Evolutionary conservation across 495 filamentous ascomycete genomes (phyloP).

Genomic region (Neurospora sp.): DNA sequence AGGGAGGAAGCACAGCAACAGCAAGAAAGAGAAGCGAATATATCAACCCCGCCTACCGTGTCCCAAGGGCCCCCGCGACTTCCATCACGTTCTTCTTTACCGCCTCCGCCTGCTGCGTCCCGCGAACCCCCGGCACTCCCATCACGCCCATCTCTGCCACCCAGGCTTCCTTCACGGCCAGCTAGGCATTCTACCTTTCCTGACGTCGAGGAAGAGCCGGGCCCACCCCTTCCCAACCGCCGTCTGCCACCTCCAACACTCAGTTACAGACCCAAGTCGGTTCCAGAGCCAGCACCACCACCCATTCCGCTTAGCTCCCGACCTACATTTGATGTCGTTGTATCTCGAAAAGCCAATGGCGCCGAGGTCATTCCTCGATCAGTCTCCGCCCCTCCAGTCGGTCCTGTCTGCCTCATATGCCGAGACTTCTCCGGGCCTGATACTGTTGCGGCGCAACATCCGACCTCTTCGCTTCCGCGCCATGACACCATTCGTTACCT

Average conservation of each 20-base stretch:
- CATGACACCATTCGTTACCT: constrained; percentile 56
- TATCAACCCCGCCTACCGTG: neutral
- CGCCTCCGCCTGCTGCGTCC: neutral
- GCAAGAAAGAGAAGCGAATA: constrained; percentile 11
- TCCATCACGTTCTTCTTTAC: constrained; percentile 4
- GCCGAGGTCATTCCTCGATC: constrained; percentile 5
- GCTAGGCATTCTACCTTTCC: constrained; percentile 10
- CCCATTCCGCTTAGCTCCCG: constrained; percentile 37
- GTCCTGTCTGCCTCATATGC: constrained; percentile 57
- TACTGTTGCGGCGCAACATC: constrained; percentile 64
- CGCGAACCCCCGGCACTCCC: constrained; percentile 17
- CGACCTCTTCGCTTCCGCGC: constrained; percentile 54
- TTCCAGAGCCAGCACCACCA: constrained; percentile 25
- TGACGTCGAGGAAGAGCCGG: constrained; percentile 5
- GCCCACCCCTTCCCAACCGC: constrained; percentile 21
- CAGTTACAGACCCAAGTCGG: constrained; percentile 13
- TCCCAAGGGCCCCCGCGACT: neutral
- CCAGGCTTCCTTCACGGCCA: constrained; percentile 32
- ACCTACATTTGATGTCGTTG: constrained; percentile 29
- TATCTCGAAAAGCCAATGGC: constrained; percentile 16
- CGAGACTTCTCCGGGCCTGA: constrained; percentile 83
- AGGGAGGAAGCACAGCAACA: constrained; percentile 19
- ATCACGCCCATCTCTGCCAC: constrained; percentile 22
- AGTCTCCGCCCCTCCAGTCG: constrained; percentile 10
- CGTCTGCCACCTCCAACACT: constrained; percentile 32